Conservation (phyloP, 768 basidiomycete species). For the Mycena vulgaris region DNA sequence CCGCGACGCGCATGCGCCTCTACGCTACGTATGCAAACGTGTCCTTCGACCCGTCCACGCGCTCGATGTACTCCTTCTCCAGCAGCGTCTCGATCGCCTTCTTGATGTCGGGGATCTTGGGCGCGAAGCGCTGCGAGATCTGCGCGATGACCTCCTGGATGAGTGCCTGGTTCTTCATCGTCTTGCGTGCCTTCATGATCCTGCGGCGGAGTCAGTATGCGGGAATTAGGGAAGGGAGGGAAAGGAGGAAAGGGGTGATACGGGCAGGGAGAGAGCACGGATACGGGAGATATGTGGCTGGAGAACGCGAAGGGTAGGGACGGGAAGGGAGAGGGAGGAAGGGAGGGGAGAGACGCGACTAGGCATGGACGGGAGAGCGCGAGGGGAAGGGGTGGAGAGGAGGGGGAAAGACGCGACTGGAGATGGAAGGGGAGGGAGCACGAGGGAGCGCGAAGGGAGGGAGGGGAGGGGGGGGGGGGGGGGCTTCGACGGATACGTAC, state of each 20-base stretch:
- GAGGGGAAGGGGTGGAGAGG: not conserved
- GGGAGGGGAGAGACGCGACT: not conserved
- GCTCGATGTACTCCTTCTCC: slow-evolving; percentile 98
- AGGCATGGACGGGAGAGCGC: not conserved
- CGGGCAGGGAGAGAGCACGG: too few species aligned
- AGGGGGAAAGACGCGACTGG: too few species aligned
- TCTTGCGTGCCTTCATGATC: slow-evolving; percentile 96
- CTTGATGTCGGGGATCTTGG: slow-evolving; percentile 97
- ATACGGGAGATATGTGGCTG: too few species aligned
- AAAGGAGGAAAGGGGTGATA: not conserved
- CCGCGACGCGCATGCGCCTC: slow-evolving; percentile 33
- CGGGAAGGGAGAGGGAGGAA: not conserved
- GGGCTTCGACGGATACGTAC: slow-evolving; percentile 54
- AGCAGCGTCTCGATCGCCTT: slow-evolving; percentile 95
- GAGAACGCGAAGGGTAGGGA: too few species aligned
- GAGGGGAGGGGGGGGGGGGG: too few species aligned
- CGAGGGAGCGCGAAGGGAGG: not conserved
- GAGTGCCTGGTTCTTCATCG: slow-evolving; percentile 93
- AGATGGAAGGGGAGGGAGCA: not conserved
- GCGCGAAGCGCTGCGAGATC: slow-evolving; percentile 91
- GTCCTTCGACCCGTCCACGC: slow-evolving; percentile 92
- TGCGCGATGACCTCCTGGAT: slow-evolving; percentile 94
- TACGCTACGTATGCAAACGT: slow-evolving; percentile 87
- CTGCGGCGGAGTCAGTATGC: slow-evolving; percentile 52
- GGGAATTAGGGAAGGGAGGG: not conserved